Percentiles rank a stretch among this genome's conserved stretches.
These are phyloP conservation scores for Chiua sp. DNA, from an alignment of 1,284 basidiomycete species.

Conservation along the genomic window DNA sequence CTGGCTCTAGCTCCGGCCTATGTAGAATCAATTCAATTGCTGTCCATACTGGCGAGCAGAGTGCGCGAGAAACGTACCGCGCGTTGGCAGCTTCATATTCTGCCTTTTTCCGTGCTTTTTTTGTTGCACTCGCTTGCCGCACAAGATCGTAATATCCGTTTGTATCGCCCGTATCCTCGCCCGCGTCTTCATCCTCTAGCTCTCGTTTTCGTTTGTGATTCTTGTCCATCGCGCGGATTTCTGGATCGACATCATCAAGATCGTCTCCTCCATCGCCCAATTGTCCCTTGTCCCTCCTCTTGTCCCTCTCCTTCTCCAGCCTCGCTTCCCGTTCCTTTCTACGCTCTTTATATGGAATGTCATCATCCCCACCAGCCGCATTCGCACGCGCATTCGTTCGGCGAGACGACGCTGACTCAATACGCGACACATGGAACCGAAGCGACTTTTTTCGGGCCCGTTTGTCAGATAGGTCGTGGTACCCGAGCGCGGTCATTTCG, in stretches of 20 bases:
- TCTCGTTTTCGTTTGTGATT: slow-evolving; percentile 52
- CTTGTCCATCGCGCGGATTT: slow-evolving; percentile 13
- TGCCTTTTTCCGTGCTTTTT: slow-evolving; percentile 79
- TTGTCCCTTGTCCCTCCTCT: slow-evolving; percentile 48
- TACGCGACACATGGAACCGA: slow-evolving; percentile 86
- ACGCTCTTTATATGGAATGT: slow-evolving; percentile 81
- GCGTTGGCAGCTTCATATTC: slow-evolving; percentile 77
- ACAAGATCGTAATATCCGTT: slow-evolving; percentile 92
- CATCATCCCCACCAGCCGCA: slow-evolving; percentile 84
- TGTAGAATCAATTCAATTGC: slow-evolving; percentile 1
- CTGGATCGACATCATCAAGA: slow-evolving; percentile 63
- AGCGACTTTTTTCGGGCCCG: slow-evolving; percentile 77
- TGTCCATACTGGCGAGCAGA: neutral
- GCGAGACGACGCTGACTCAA: slow-evolving; percentile 75
- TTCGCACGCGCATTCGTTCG: slow-evolving; percentile 71
- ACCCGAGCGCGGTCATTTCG: slow-evolving; percentile 72
- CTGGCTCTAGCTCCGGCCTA: slow-evolving; percentile 56
- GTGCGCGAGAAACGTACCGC: slow-evolving; percentile 52
- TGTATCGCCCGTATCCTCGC: slow-evolving; percentile 41
- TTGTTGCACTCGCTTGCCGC: slow-evolving; percentile 71
- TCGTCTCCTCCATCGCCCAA: slow-evolving; percentile 61
- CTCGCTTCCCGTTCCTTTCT: slow-evolving; percentile 62
- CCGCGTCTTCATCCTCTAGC: slow-evolving; percentile 46
- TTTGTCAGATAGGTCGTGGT: slow-evolving; percentile 84
- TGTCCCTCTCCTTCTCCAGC: slow-evolving; percentile 53